Evolutionary conservation across 2,329 filamentous ascomycete species (phyloP).

Genomic region (Microdochium trichocladiopsis): DNA sequence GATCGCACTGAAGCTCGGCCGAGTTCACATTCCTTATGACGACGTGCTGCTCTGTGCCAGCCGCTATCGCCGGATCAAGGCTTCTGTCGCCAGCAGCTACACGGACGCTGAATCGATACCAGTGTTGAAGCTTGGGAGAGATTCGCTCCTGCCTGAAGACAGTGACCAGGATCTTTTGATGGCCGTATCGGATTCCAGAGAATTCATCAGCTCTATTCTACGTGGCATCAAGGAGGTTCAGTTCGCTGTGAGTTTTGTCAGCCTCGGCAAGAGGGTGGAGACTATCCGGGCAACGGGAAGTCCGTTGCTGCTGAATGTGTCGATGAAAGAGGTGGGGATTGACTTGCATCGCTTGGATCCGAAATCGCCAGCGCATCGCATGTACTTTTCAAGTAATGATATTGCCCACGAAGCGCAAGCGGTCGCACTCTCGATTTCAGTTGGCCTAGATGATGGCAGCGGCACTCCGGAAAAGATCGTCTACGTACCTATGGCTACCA

Average conservation of each 20-base stretch:
- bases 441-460: conserved; percentile 86
- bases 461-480: conserved; percentile 79
- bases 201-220: conserved; percentile 84
- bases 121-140: conserved; percentile 67
- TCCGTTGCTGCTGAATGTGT: conserved; percentile 77
- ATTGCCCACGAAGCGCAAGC: conserved; percentile 91
- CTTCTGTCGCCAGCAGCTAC: conserved; percentile 21
- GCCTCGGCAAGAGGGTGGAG: conserved; percentile 73
- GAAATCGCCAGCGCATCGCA: conserved; percentile 88
- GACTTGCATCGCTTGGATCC: conserved; percentile 88
- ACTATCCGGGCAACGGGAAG: conserved; percentile 57
- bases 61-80: conserved; percentile 42
- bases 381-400: conserved; percentile 94
- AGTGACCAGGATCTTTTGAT: conserved; percentile 64
- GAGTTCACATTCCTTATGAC: conserved; percentile 85
- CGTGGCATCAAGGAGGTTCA: conserved; percentile 95
- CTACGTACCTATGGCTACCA: conserved; percentile 96
- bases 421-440: conserved; percentile 84
- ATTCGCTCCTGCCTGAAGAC: conserved; percentile 62
- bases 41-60: conserved; percentile 63
- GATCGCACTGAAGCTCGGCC: conserved; percentile 82
- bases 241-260: conserved; percentile 86
- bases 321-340: conserved; percentile 94
- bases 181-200: conserved; percentile 84
- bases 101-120: conserved; percentile 41